phyloP scores from a whole-genome alignment of 2,329 filamentous ascomycete genomes.

The Fusarium austroafricanum region DNA sequence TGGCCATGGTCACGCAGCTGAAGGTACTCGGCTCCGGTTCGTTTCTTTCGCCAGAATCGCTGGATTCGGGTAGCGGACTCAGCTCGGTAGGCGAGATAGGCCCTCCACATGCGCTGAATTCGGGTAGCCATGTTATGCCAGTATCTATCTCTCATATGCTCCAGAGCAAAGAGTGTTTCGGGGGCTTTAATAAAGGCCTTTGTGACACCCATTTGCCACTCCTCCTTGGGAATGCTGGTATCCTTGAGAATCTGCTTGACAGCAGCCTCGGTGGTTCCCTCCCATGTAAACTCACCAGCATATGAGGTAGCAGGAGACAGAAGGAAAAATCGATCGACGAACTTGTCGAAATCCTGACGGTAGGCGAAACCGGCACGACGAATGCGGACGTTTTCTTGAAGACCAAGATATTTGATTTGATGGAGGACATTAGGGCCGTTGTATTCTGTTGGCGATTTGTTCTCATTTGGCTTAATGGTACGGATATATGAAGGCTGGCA shows the following conservation, averaged over 20 bases:
- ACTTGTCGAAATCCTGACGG: constrained; percentile 97
- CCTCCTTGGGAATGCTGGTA: constrained; percentile 92
- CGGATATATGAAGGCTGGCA: constrained; percentile 97
- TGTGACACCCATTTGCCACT: constrained; percentile 96
- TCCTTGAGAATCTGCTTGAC: constrained; percentile 95
- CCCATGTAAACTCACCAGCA: constrained; percentile 97
- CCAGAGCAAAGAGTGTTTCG: constrained; percentile 94
- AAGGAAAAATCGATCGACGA: constrained; percentile 96
- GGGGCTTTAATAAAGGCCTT: constrained; percentile 99
- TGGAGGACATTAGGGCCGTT: constrained; percentile 93
- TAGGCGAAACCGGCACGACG: constrained; percentile 96
- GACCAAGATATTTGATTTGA: constrained; percentile 98
- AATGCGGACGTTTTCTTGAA: constrained; percentile 99
- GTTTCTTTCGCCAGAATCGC: constrained; percentile 94
- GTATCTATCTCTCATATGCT: constrained; percentile 97
- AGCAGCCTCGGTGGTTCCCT: constrained; percentile 86
- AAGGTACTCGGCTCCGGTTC: constrained; percentile 88
- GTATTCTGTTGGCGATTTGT: constrained; percentile 95
- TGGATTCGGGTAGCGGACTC: constrained; percentile 96
- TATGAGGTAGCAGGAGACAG: constrained; percentile 95
- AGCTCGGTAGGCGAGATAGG: constrained; percentile 90
- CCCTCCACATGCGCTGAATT: constrained; percentile 97
- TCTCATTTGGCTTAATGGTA: constrained; percentile 99
- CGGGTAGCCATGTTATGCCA: constrained; percentile 99
- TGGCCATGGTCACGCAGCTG: constrained; percentile 91